Percentiles rank a stretch among this genome's conserved stretches.
Conservation (phyloP, 257 asterid species). For the Pogostemon cablin region DNA sequence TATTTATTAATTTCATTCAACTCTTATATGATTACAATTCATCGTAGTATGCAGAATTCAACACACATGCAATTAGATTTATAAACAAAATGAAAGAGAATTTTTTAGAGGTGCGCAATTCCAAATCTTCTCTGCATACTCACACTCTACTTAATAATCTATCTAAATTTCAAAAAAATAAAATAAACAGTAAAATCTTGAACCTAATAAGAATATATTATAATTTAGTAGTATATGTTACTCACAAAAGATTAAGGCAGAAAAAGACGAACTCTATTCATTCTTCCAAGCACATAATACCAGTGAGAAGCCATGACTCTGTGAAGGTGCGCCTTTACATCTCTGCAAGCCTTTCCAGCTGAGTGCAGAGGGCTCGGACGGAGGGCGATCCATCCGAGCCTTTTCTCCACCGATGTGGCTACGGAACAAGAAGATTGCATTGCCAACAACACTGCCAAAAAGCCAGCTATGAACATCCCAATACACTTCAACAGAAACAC, state of each 20-base stretch:
- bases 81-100: too few relatives aligned
- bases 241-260: too few relatives aligned
- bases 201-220: too few relatives aligned
- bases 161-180: not conserved
- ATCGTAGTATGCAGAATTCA: too few relatives aligned
- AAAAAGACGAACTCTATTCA: conserved; percentile 27
- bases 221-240: too few relatives aligned
- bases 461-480: conserved; percentile 88
- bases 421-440: conserved; percentile 69
- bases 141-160: too few relatives aligned
- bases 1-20: too few relatives aligned
- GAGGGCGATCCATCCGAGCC: conserved; percentile 23
- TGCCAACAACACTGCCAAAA: conserved; percentile 47
- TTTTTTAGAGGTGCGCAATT: too few relatives aligned
- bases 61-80: too few relatives aligned
- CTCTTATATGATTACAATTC: too few relatives aligned
- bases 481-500: conserved; percentile 57
- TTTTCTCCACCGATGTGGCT: conserved; percentile 34
- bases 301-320: conserved; percentile 53
- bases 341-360: conserved; percentile 36
- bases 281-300: conserved; percentile 73
- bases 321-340: conserved; percentile 32
- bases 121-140: too few relatives aligned
- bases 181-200: not conserved
- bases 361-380: conserved; percentile 25